Evolutionary conservation across 1,139 yeast genomes (phyloP), one percentile per base, ranked within the genome.

Genomic region (Debaryomyces singareniensis): DNA sequence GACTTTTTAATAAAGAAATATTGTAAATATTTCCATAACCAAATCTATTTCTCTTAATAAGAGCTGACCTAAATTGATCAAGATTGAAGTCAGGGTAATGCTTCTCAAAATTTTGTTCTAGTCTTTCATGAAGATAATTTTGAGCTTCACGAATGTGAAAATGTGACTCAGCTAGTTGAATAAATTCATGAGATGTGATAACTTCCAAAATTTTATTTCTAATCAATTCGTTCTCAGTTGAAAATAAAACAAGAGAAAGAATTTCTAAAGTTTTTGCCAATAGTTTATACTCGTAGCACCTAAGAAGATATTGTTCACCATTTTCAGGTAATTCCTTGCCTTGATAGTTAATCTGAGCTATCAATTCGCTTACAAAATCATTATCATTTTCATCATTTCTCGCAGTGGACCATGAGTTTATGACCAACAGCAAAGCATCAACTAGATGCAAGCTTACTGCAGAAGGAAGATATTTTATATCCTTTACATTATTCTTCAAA

Each of bases 211-310:
- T 68, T 22, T 68, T 60, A 13, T 57, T 49, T 32, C 58, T 46
- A 56, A 63, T 47, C 33, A 49, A 45, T 7, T 54, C 52, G 34
- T 69, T 68, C 23, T 68, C 61, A 1, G 79, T 66, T 2, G 85
- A 78, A 54, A 77, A 84, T 21, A 84, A 56, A 34, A 80, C 73
- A 24, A 85, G 61, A 0, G 96, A 86, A 36, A 86, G 63, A 6
- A 86, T 77, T 42, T 83, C 91, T 4, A 84, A 72, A 12, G 84
- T 73, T 43, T 79, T 76, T 1, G 94, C 74, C 4, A 77, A 61
- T 29, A 80, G 56, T 33, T 72, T 72, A 39, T 72, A 68, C 31
- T 71, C 71, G 42, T 78, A 76, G 30, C 81, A 75, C 11, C 61
- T 54, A n/a, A 62, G 55, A 12, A 72, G 57, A 32, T 50, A 55